Conservation (phyloP, 2,329 filamentous ascomycete genomes). For the Penicillium verrucosum region DNA sequence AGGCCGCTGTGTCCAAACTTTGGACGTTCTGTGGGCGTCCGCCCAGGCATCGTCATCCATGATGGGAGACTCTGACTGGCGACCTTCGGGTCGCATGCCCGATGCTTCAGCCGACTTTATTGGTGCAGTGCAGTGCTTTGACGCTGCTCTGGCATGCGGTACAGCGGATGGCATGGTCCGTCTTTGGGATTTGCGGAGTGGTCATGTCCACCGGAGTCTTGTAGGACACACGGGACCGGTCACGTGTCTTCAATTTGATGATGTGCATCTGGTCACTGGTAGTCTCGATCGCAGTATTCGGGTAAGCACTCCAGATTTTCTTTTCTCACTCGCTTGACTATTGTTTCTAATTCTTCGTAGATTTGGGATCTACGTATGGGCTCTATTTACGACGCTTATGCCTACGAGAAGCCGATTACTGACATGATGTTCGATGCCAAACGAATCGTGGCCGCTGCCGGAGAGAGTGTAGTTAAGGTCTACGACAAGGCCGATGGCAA, state of each 20-base stretch:
- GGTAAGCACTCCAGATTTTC: constrained; percentile 55
- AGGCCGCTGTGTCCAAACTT: constrained; percentile 93
- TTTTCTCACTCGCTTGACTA: not conserved
- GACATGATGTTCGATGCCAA: constrained; percentile 96
- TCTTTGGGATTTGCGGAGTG: constrained; percentile 92
- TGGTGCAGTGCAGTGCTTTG: constrained; percentile 90
- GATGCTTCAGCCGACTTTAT: constrained; percentile 82
- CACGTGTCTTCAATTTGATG: constrained; percentile 92
- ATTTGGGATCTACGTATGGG: constrained; percentile 98
- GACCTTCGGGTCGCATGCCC: constrained; percentile 61
- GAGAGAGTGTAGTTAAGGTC: constrained; percentile 92
- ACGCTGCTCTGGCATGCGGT: constrained; percentile 90
- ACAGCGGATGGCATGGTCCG: constrained; percentile 97
- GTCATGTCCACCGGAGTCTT: constrained; percentile 92
- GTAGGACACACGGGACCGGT: constrained; percentile 95
- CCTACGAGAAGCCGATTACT: constrained; percentile 86
- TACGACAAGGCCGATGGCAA: constrained; percentile 96
- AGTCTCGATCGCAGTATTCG: constrained; percentile 89
- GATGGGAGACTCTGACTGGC: constrained; percentile 63
- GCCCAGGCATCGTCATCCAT: constrained; percentile 77
- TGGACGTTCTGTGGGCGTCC: constrained; percentile 97
- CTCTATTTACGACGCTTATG: constrained; percentile 91
- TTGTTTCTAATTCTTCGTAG: constrained; percentile 48
- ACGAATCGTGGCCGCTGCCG: constrained; percentile 83
- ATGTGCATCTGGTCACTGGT: constrained; percentile 89